phyloP scores from a whole-genome alignment of 2,329 filamentous ascomycete genomes.

The Diaporthe helianthi region DNA sequence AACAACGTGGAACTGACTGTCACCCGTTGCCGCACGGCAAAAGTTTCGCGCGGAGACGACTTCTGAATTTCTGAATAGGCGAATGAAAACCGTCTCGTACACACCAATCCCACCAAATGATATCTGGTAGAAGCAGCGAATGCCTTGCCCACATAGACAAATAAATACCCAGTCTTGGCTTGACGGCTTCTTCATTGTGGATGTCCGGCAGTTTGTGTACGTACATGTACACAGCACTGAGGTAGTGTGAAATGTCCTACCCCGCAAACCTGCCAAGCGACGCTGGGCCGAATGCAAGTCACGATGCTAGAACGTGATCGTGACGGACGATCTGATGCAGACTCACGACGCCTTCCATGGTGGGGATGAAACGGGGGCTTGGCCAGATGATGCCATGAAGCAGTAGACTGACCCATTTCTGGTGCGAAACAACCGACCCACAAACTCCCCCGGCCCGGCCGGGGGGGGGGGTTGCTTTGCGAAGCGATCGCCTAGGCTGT shows the following conservation, averaged over 20 bases:
- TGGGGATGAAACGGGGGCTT: slow-evolving; percentile 19
- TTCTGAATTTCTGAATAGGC: slow-evolving; percentile 17
- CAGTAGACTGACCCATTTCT: neutral
- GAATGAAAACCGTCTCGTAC: slow-evolving; percentile 28
- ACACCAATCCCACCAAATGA: neutral
- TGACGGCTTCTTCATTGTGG: slow-evolving; percentile 8
- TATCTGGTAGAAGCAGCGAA: neutral
- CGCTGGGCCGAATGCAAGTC: slow-evolving; percentile 1
- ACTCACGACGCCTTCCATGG: slow-evolving; percentile 4
- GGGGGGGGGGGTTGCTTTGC: slow-evolving; percentile 9
- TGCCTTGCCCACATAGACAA: neutral
- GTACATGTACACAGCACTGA: too few relatives aligned
- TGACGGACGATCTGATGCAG: slow-evolving; percentile 22
- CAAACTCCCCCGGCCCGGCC: too few relatives aligned
- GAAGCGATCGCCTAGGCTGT: neutral
- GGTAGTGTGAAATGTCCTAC: neutral
- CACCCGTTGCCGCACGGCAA: neutral
- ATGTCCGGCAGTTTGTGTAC: neutral
- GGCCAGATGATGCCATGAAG: slow-evolving; percentile 19
- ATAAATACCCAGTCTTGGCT: neutral
- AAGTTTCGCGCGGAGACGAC: neutral
- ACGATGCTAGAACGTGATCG: slow-evolving; percentile 7
- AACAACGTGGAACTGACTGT: neutral
- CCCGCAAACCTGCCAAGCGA: slow-evolving; percentile 9
- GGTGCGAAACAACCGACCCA: slow-evolving; percentile 20